Base-by-base conservation (phyloP, 2,329 filamentous ascomycete genomes). In the Exophiala dermatitidis region DNA sequence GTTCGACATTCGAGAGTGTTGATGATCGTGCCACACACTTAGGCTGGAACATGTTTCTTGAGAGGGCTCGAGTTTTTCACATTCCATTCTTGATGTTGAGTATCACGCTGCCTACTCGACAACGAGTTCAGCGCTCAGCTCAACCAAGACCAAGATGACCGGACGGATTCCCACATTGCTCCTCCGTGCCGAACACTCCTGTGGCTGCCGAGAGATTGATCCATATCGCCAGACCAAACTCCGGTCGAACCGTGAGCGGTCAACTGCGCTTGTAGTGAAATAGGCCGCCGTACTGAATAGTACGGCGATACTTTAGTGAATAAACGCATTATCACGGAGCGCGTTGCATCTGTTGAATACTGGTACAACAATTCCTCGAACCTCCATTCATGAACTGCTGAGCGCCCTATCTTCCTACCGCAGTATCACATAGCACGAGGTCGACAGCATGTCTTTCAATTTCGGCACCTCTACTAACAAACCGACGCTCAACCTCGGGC, bases 391-490 rank as follows among this genome's bases (percentile, higher is more conserved):
- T 41, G 38, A 41, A 41, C 38, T 41, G 5, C 9, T 38, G 36
- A 26, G 12, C 4, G 38, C 38, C 7, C 38, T 26, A 41, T 28
- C 10, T 26, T 41, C 38, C 28, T 2, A 5, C 4, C 26, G 5
- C 19, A 26, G 38, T 41, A 41, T 41, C 9, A 9, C 19, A 28
- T 28, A 41, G 5, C 6, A 9, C 38, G 12, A 41, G 28, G 10
- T 32, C 12, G 46, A 46, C 42, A 57, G 26, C 6, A 60, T 60
- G 57, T 57, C 57, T 7, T 55, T 60, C 50, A 19, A 19, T 19
- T 60, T 60, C 43, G 50, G 47, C 2, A 46, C 52, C 26, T 45
- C 52, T 32, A 34, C 55, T 28, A 47, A 49, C 19, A 58, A 50
- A 30, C 57, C 57, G 4, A 52, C 47, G 26, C 44, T 58, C 30